Base-by-base conservation (phyloP, 345 rosid genomes). In the Sisymbrium altissimum region DNA sequence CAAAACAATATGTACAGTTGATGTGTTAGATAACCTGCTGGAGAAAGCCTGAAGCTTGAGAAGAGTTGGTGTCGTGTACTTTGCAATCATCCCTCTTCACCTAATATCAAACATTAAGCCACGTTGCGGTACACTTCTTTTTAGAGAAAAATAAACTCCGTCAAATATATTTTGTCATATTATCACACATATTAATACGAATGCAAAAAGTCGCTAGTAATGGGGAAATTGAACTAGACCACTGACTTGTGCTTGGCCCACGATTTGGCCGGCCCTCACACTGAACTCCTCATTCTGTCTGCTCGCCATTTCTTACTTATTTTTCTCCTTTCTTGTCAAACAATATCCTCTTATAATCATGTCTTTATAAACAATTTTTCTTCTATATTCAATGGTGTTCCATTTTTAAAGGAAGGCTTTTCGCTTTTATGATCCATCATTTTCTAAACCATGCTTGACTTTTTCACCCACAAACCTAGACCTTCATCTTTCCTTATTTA, bases 181-280 rank as follows among this genome's bases (percentile, higher is more conserved):
- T 21, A 39, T 39, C 19, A 39, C 48, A 38, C 33, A 60, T 6
- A 13, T 15, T 14, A 29, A 5, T 8, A 53, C 7, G 25, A 39
- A 25, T 7, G 4, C 40, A 55, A 66, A 32, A 58, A 71, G 68
- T 39, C 15, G 30, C 18, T 39, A 49, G 73, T 59, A 60, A 32
- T 14, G 64, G 57, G 35, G 54, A 74, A 74, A 74, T 49, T 49
- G 73, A 75, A 75, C 30, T 59, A 10, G 63, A 61, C 48, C 30
- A 76, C 79, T 69, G 40, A 76, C 75, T 12, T 76, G 70, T 18
- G 35, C 70, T 76, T 69, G 75, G 50, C 79, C 79, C 70, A 54
- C 79, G 70, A 69, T 75, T 68, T 75, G 74, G 50, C 74, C 79
- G 49, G 70, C 79, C 68, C 15, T 68, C 70, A 61, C 64, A 36